Percentiles rank a stretch among this genome's conserved stretches.
Conservation (phyloP, 352 stramenopile species). For the Globisporangium irregulare region DNA sequence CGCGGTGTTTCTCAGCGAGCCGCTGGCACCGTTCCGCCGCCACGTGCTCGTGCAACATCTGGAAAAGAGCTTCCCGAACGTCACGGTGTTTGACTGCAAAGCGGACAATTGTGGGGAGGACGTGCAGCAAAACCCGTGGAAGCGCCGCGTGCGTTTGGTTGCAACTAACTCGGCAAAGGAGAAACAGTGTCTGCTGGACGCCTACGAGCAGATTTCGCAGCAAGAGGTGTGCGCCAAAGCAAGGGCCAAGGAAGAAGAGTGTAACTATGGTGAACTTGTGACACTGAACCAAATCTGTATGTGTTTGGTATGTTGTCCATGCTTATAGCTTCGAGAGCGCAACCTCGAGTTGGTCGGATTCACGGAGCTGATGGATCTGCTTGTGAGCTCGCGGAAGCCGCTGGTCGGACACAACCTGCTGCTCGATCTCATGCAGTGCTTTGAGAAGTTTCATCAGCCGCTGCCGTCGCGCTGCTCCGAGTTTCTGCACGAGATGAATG, state of each 20-base stretch:
- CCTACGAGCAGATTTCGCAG: conserved; percentile 28
- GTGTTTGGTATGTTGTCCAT: neutral
- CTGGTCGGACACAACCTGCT: conserved; percentile 80
- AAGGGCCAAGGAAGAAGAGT: neutral
- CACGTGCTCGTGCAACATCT: conserved; percentile 54
- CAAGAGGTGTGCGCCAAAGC: conserved; percentile 16
- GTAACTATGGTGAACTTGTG: neutral
- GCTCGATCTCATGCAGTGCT: conserved; percentile 80
- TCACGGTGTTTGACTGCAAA: conserved; percentile 57
- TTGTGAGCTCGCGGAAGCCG: conserved; percentile 41
- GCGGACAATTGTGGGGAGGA: conserved; percentile 44
- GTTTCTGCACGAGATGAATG: conserved; percentile 55
- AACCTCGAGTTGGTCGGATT: conserved; percentile 67
- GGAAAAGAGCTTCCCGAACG: conserved; percentile 35
- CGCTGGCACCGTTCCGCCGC: conserved; percentile 60
- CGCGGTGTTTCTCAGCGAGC: conserved; percentile 51
- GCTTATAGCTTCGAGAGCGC: conserved; percentile 25
- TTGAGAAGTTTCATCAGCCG: conserved; percentile 69
- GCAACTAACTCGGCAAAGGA: conserved; percentile 22
- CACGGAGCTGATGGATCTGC: conserved; percentile 55
- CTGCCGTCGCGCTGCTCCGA: conserved; percentile 48
- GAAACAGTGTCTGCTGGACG: conserved; percentile 28
- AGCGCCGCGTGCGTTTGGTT: conserved; percentile 58
- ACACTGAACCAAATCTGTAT: neutral
- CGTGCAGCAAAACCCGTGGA: conserved; percentile 46